Percentiles rank a stretch among this genome's conserved stretches.
These are phyloP conservation scores for Triticum urartu DNA, from an alignment of 176 grass and related monocot genomes.

Conservation along the genomic window DNA sequence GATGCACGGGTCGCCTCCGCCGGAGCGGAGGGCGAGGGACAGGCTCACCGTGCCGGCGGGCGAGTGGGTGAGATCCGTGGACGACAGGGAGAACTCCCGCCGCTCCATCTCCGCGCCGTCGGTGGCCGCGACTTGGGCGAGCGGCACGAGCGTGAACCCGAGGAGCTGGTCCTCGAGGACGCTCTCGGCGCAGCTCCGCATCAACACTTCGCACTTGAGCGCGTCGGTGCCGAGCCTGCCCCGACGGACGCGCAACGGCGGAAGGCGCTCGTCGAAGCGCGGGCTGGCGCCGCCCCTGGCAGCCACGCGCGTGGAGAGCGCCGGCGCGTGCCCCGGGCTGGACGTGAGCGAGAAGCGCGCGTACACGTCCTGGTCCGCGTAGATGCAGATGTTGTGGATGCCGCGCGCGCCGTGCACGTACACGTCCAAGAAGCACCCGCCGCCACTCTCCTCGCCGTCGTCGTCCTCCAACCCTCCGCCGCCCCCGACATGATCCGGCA, in stretches of 20 bases:
- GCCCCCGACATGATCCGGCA: neutral
- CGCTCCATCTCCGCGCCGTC: slow-evolving; percentile 10
- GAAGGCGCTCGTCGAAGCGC: slow-evolving; percentile 57
- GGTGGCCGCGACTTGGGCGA: slow-evolving; percentile 43
- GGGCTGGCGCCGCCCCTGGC: slow-evolving; percentile 36
- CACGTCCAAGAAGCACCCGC: slow-evolving; percentile 50
- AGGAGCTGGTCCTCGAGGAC: slow-evolving; percentile 92
- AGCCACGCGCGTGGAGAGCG: slow-evolving; percentile 58
- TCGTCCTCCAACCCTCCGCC: neutral
- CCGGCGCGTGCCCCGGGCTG: slow-evolving; percentile 55
- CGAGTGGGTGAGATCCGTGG: slow-evolving; percentile 82
- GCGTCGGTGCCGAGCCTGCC: slow-evolving; percentile 41
- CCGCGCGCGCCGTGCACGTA: slow-evolving; percentile 67
- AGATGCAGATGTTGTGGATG: slow-evolving; percentile 93
- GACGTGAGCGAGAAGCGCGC: slow-evolving; percentile 71
- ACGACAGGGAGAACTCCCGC: slow-evolving; percentile 70
- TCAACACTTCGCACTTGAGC: slow-evolving; percentile 94
- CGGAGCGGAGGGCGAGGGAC: slow-evolving; percentile 51
- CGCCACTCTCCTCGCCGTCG: neutral
- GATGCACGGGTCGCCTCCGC: neutral
- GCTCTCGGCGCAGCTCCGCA: slow-evolving; percentile 61
- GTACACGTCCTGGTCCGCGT: slow-evolving; percentile 91
- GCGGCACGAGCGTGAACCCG: slow-evolving; percentile 79
- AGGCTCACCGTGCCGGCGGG: slow-evolving; percentile 63
- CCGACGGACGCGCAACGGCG: slow-evolving; percentile 21